Evolutionary conservation across 75 land plant genomes (phyloP), one percentile per base, ranked within the genome.

Genomic region (Azolla pinnata): DNA sequence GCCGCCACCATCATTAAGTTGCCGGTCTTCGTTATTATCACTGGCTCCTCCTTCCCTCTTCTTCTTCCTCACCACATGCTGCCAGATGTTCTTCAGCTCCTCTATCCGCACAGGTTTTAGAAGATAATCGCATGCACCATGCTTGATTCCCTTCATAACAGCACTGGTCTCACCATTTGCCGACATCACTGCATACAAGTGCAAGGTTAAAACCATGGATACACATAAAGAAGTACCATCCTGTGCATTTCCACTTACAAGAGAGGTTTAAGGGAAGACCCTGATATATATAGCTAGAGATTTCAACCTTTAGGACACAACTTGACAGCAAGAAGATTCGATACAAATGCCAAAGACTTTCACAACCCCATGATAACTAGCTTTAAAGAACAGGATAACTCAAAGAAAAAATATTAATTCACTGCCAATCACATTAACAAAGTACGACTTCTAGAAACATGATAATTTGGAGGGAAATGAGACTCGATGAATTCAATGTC

Each of bases 121-220:
- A 40, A 89, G 68, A 59, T 86, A 89, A 66, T 89, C 96, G 60
- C 96, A 89, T 31, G 96, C 96, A 28, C 96, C 96, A 74, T 89
- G 96, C 35, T 64, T 83, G 31, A 89, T 76, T 33, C 96, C 96
- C 63, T 60, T 82, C 96, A 89, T 89, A 30, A 89, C 96, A 56
- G 76, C 82, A 61, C 74, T 80, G 19, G 79, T 80, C 56, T 82
- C 77, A 18, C 80, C 78, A 74, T 89, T 83, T 45, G 82, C 79
- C 21, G 96, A 89, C 90, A 89, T 86, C 96, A 89, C 96, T 89
- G 81, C 62, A 66, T 32, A 62, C 53, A 19, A n/a, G n/a, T n/a
- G n/a, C n/a, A n/a, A n/a, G n/a, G n/a, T n/a, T n/a, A n/a, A n/a
- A n/a, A n/a, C n/a, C n/a, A n/a, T n/a, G n/a, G n/a, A n/a, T n/a